Evolutionary conservation across 129 eudicot species (phyloP).

Genomic region (Tagetes erecta): DNA sequence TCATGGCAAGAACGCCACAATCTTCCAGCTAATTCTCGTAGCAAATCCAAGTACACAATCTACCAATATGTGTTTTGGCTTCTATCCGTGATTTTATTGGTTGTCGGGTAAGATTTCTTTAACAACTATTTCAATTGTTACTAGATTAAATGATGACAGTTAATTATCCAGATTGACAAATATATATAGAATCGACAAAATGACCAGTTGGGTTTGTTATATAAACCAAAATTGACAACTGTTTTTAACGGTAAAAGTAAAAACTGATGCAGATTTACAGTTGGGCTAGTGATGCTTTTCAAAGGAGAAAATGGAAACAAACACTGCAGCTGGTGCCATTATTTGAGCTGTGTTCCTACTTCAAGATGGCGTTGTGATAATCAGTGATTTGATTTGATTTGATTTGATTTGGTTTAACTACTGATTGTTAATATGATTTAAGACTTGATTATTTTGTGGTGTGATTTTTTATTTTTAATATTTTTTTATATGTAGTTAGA

Average conservation of each 20-base stretch:
- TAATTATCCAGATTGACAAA: too few species aligned
- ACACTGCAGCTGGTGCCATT: conserved; percentile 89
- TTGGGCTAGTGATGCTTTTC: conserved; percentile 75
- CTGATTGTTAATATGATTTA: conserved; percentile 4
- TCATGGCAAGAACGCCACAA: conserved; percentile 62
- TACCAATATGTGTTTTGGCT: conserved; percentile 59
- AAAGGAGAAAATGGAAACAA: conserved; percentile 73
- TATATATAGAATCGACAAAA: too few species aligned
- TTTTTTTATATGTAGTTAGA: conserved; percentile 30
- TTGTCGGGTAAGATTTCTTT: conserved; percentile 62
- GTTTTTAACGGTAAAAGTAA: neutral
- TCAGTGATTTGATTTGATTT: conserved; percentile 19
- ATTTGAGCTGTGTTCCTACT: conserved; percentile 80
- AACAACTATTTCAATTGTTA: neutral
- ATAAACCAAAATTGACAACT: too few species aligned
- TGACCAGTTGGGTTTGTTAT: too few species aligned
- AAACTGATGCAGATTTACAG: conserved; percentile 51
- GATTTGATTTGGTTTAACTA: neutral
- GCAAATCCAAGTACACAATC: conserved; percentile 56
- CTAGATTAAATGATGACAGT: neutral
- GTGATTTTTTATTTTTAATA: conserved; percentile 27
- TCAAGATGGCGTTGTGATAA: conserved; percentile 78
- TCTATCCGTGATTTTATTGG: conserved; percentile 48
- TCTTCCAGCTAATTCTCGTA: conserved; percentile 50
- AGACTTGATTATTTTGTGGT: conserved; percentile 11